phyloP scores from a whole-genome alignment of 2,329 filamentous ascomycete genomes.

The Tolypocladium paradoxum region DNA sequence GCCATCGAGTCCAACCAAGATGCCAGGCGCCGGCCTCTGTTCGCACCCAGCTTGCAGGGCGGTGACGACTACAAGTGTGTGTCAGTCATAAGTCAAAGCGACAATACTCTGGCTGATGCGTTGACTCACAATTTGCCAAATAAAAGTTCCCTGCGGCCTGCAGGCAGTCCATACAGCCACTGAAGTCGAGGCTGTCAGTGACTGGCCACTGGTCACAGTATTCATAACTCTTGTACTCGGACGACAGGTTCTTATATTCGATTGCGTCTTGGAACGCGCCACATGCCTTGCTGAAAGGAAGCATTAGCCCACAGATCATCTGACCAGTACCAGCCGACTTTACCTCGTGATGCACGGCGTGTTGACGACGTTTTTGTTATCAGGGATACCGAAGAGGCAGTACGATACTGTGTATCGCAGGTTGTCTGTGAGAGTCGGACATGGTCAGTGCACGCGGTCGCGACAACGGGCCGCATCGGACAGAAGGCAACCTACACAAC shows the following conservation, averaged over 20 bases:
- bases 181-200: constrained; percentile 22
- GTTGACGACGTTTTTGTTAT: constrained; percentile 27
- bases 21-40: constrained; percentile 36
- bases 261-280: constrained; percentile 35
- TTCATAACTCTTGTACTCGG: constrained; percentile 33
- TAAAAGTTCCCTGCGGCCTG: constrained; percentile 23
- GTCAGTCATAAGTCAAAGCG: constrained; percentile 10
- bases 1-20: constrained; percentile 38
- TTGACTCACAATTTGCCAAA: constrained; percentile 41
- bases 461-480: background rate
- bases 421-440: constrained; percentile 35
- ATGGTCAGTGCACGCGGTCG: constrained; percentile 5
- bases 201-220: constrained; percentile 42
- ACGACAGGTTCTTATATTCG: constrained; percentile 36
- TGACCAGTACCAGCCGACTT: background rate
- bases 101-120: background rate
- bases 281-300: constrained; percentile 36
- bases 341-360: constrained; percentile 44
- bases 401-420: constrained; percentile 43
- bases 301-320: background rate
- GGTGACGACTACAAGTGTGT: constrained; percentile 27
- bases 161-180: constrained; percentile 37
- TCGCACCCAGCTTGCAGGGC: constrained; percentile 45
- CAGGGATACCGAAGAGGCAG: constrained; percentile 42
- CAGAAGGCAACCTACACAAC: constrained; percentile 37